These are phyloP conservation scores for Giardia muris DNA, from an alignment of 208 protist species.

Conservation along the genomic window DNA sequence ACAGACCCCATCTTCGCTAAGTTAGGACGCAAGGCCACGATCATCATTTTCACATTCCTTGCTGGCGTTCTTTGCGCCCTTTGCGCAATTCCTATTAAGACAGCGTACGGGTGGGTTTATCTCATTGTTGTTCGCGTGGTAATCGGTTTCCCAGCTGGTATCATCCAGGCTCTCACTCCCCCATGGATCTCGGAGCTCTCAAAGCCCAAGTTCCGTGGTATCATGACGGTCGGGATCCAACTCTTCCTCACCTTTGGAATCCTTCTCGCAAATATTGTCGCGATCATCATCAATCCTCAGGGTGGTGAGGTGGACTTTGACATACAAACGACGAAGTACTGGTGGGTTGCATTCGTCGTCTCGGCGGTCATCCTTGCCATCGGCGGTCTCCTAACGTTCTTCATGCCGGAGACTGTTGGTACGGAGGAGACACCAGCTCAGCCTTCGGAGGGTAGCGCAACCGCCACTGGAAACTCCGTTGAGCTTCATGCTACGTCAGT, in stretches of 20 bases:
- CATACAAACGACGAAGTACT: neutral
- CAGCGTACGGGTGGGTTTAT: neutral
- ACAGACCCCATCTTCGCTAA: neutral
- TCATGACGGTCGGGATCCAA: neutral
- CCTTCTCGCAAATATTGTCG: neutral
- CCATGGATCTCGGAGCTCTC: neutral
- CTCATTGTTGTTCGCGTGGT: neutral
- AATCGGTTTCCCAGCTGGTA: neutral
- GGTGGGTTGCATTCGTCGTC: neutral
- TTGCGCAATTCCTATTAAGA: neutral
- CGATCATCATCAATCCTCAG: neutral
- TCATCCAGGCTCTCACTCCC: neutral
- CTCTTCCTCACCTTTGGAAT: slow-evolving; percentile 6
- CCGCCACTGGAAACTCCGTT: neutral
- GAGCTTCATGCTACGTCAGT: neutral
- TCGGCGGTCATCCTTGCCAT: neutral
- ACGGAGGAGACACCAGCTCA: neutral
- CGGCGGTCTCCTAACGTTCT: neutral
- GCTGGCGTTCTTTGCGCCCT: neutral
- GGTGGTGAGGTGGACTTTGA: neutral
- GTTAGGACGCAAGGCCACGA: neutral
- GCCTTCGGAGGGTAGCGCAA: neutral
- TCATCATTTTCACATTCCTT: neutral
- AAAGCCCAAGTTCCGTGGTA: neutral
- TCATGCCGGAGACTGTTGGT: neutral